phyloP scores from a whole-genome alignment of 164 flowering plant genomes.

The Vitis rupestris region DNA sequence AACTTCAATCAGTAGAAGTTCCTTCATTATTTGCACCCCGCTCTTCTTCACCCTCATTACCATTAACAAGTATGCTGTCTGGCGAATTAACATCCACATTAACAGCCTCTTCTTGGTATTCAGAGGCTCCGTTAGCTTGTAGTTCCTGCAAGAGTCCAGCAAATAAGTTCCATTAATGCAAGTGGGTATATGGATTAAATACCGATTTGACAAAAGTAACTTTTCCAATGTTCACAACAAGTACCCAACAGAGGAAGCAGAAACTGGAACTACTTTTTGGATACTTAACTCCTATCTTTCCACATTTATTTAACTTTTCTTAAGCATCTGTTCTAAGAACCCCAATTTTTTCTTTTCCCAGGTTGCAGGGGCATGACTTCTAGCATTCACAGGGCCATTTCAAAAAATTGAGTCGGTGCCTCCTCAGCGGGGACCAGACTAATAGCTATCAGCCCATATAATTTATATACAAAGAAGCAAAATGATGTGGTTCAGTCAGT shows the following conservation, averaged over 20 bases:
- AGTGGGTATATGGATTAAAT: no score
- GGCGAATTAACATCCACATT: no score
- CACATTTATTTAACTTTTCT: not conserved
- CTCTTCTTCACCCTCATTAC: no score
- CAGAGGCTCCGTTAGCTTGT: no score
- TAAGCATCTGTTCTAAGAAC: not conserved
- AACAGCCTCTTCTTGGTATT: no score
- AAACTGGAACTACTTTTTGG: not conserved
- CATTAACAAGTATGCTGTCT: no score
- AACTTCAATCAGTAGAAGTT: no score
- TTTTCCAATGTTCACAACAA: not conserved
- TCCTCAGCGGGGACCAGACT: not conserved
- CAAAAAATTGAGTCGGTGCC: not conserved
- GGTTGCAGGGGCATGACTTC: not conserved
- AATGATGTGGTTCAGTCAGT: not conserved
- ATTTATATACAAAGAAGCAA: not conserved
- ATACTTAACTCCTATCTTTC: not conserved
- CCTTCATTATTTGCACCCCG: no score
- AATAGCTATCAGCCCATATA: not conserved
- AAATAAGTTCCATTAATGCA: no score
- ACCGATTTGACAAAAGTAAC: not conserved
- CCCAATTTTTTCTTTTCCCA: not conserved
- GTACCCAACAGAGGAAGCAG: not conserved
- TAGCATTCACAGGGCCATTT: not conserved
- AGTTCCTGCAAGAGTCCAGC: no score